Evolutionary conservation across 208 protist genomes (phyloP), one percentile per base, ranked within the genome.

Genomic region (Acanthamoeba lenticulata): DNA sequence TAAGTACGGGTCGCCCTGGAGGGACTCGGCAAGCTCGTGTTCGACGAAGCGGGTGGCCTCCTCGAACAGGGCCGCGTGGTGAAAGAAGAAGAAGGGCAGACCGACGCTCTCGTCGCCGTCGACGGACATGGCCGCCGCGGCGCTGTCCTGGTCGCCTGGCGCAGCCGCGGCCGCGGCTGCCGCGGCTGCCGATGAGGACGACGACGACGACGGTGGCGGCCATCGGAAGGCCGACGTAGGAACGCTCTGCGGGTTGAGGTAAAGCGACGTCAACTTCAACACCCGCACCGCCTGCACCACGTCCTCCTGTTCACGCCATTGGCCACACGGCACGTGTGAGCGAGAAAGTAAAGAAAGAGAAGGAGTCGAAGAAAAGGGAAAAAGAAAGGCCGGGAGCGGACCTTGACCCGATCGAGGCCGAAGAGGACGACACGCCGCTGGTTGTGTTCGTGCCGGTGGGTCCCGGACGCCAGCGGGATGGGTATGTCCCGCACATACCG

Each of bases 251-350:
- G 67, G 67, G 36, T 79, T 79, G 34, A 79, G n/a, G 29, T 79
- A 79, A 24, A 79, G 67, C 38, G 67, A 79, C 40, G 67, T 79
- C 4, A 9, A 79, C 40, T 79, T 79, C 67, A 79, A 79, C 67
- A 79, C n/a, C 24, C 67, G 29, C 67, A 79, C 67, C n/a, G 67
- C 67, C 2, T 38, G 6, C 6, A 79, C 15, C 34, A 44, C 67
- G 67, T 79, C 67, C 67, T 79, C 67, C 67, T 79, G 29, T 5
- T 65, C n/a, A 49, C 45, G 15, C 5, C 27, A 27, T 27, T 6
- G 13, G 21, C 24, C 13, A 49, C 45, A 49, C 45, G 45, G 15
- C 45, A 49, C 45, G 45, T 15, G 15, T 15, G 15, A 49, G 45
- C 9, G 45, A 19, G 45, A 49, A 15, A 19, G 5, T 49, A 15